A percentile compares a stretch with the other conserved stretches of the same genome.
Conservation (phyloP, 345 rosid genomes). For the Hibiscus trionum region DNA sequence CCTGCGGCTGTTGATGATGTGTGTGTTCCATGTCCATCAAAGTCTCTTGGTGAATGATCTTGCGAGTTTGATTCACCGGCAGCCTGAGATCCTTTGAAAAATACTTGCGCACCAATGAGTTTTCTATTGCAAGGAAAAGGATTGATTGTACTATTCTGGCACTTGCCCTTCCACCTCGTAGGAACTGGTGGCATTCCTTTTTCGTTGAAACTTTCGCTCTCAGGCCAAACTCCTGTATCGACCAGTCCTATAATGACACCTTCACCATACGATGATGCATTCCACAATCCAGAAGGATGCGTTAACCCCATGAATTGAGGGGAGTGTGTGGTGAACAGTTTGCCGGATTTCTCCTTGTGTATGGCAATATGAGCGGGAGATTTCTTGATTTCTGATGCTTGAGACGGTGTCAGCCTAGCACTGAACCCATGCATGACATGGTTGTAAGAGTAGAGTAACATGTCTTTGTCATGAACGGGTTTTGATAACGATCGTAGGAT, state of each 20-base stretch:
- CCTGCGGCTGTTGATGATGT: constrained; percentile 10
- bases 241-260: constrained; percentile 11
- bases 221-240: constrained; percentile 12
- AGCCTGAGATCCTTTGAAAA: too few relatives aligned
- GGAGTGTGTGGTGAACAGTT: constrained; percentile 10
- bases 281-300: constrained; percentile 5
- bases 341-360: constrained; percentile 9
- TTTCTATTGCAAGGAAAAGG: background rate
- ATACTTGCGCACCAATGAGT: background rate
- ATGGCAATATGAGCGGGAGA: constrained; percentile 9
- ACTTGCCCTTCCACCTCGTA: too few relatives aligned
- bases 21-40: constrained; percentile 8
- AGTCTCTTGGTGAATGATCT: constrained; percentile 12
- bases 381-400: constrained; percentile 1
- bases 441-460: constrained; percentile 6
- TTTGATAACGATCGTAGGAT: constrained; percentile 3
- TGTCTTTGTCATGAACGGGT: background rate
- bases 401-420: background rate
- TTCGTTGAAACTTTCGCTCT: constrained; percentile 9
- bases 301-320: constrained; percentile 2
- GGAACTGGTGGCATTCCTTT: background rate
- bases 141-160: too few relatives aligned
- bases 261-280: constrained; percentile 9
- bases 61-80: background rate
- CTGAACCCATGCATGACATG: constrained; percentile 18